These are phyloP conservation scores for Clavispora phyllophila DNA, from an alignment of 805 yeast genomes.

Conservation along the genomic window DNA sequence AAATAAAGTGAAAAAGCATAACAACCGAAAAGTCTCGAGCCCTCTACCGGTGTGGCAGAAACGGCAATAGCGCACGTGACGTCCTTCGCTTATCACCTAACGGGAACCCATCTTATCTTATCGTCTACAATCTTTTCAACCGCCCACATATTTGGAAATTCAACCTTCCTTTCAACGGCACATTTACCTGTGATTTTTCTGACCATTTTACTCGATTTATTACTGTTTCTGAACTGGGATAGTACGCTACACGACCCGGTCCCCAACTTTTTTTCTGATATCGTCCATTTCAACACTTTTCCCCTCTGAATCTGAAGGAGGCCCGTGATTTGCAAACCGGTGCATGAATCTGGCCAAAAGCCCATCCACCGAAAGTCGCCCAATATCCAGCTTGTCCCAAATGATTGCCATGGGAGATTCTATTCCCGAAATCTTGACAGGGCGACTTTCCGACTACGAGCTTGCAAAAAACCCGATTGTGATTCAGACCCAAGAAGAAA, in stretches of 20 bases:
- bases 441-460: neutral
- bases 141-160: constrained; percentile 1
- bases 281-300: neutral
- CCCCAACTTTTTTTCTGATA: neutral
- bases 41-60: neutral
- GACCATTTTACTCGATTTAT: neutral
- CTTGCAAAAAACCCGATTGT: neutral
- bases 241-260: neutral
- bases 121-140: neutral
- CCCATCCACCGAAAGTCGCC: neutral
- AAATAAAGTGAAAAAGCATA: no score
- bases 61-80: constrained; percentile 4
- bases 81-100: constrained; percentile 1
- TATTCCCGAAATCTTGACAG: neutral
- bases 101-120: constrained; percentile 10
- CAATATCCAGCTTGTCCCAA: neutral
- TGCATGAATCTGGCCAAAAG: neutral
- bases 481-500: neutral
- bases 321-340: neutral
- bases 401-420: constrained; percentile 1
- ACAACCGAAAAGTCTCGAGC: no score
- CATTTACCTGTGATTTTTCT: neutral
- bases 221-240: neutral
- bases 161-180: neutral
- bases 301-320: neutral